A percentile compares a stretch with the other conserved stretches of the same genome.
These are phyloP conservation scores for Kregervanrija fluxuum DNA, from an alignment of 805 yeast genomes.

Conservation along the genomic window DNA sequence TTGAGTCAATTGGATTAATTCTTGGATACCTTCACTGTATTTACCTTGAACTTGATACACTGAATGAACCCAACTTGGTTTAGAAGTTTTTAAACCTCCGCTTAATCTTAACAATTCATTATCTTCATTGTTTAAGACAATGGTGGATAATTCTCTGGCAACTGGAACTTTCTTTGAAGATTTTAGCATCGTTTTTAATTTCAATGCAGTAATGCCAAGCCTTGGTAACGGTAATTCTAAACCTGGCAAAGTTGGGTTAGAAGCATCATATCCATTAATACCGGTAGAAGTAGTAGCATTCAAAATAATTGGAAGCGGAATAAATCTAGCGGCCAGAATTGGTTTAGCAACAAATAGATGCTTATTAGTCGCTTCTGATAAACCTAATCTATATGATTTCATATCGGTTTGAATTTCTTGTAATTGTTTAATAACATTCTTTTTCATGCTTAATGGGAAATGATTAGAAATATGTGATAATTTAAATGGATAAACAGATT, in stretches of 20 bases:
- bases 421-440: slow-evolving; percentile 31
- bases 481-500: slow-evolving; percentile 90
- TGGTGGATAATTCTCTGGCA: slow-evolving; percentile 76
- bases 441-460: slow-evolving; percentile 48
- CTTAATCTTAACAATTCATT: slow-evolving; percentile 67
- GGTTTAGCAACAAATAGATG: slow-evolving; percentile 72
- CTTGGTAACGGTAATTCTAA: slow-evolving; percentile 71
- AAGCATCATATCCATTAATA: slow-evolving; percentile 56
- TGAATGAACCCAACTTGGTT: slow-evolving; percentile 88
- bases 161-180: slow-evolving; percentile 47
- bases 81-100: slow-evolving; percentile 64
- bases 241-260: slow-evolving; percentile 60
- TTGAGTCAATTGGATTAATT: slow-evolving; percentile 52
- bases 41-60: slow-evolving; percentile 52
- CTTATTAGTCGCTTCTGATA: slow-evolving; percentile 72
- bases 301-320: slow-evolving; percentile 62
- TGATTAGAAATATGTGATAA: slow-evolving; percentile 58
- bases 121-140: slow-evolving; percentile 43
- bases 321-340: slow-evolving; percentile 61
- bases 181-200: slow-evolving; percentile 55
- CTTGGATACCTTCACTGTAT: slow-evolving; percentile 37
- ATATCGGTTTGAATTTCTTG: slow-evolving; percentile 45
- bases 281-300: slow-evolving; percentile 63
- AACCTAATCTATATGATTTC: slow-evolving; percentile 62
- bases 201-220: slow-evolving; percentile 62